Evolutionary conservation across 1,284 basidiomycete genomes (phyloP).

Genomic region (Vanrija pseudolonga): DNA sequence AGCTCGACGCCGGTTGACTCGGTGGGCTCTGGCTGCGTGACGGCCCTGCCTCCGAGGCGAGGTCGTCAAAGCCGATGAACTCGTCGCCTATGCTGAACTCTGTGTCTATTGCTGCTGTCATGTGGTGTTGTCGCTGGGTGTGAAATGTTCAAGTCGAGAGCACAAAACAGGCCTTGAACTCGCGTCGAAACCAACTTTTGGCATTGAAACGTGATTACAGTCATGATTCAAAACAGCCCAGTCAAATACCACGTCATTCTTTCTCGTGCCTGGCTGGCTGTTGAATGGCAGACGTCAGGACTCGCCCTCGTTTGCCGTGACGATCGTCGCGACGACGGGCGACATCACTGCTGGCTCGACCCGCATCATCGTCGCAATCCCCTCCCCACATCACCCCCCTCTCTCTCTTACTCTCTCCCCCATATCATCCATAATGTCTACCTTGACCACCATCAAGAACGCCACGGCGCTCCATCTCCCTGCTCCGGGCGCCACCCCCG

Average conservation of each 20-base stretch:
- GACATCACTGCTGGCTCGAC: too few relatives aligned
- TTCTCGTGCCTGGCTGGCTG: background rate
- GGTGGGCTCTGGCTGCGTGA: background rate
- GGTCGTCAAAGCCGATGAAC: constrained; percentile 13
- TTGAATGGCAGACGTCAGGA: background rate
- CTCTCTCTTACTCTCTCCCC: background rate
- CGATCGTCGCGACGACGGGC: too few relatives aligned
- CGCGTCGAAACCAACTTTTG: background rate
- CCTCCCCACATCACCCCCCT: background rate
- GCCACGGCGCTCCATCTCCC: constrained; percentile 41
- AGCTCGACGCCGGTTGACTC: background rate
- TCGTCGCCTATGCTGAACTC: constrained; percentile 12
- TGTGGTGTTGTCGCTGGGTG: background rate
- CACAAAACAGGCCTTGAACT: background rate
- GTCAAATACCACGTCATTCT: background rate
- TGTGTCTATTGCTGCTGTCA: background rate
- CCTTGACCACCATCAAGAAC: constrained; percentile 38
- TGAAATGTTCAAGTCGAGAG: background rate
- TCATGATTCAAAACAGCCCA: too few relatives aligned
- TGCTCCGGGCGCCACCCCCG: constrained; percentile 24
- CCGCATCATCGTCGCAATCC: background rate
- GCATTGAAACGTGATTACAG: too few relatives aligned
- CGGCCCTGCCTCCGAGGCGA: background rate
- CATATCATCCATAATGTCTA: constrained; percentile 31
- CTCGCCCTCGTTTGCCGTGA: background rate